Conservation (phyloP, 148 eudicot species). For the Cornus controversa region DNA sequence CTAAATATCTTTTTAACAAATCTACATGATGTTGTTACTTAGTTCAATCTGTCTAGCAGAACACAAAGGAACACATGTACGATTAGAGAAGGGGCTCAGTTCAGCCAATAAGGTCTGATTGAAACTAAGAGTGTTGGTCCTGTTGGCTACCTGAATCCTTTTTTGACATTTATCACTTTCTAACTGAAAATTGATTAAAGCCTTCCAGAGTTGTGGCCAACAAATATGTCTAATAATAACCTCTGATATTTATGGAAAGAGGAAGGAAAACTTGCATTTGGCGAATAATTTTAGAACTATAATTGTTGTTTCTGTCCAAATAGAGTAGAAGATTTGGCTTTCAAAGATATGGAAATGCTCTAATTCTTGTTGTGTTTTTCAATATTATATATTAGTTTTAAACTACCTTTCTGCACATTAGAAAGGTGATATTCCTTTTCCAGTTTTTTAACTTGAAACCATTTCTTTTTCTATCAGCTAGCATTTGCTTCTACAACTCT, state of each 20-base stretch:
- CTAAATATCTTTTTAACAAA: no score
- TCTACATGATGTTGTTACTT: neutral
- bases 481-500: conserved; percentile 79
- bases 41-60: neutral
- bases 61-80: no score
- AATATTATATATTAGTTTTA: neutral
- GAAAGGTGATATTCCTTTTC: neutral
- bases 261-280: neutral
- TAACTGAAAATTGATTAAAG: no score
- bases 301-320: no score
- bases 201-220: neutral
- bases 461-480: conserved; percentile 42
- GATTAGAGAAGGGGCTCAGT: no score
- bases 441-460: conserved; percentile 5
- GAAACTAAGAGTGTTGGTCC: no score
- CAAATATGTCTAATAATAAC: no score
- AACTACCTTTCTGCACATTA: neutral
- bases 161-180: neutral
- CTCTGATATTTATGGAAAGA: no score
- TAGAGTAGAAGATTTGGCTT: neutral
- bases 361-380: neutral
- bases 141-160: no score
- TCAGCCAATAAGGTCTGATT: no score
- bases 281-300: no score
- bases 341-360: neutral